phyloP scores from a whole-genome alignment of 192 early-diverging fungal genomes.

The Dissophora ornata region DNA sequence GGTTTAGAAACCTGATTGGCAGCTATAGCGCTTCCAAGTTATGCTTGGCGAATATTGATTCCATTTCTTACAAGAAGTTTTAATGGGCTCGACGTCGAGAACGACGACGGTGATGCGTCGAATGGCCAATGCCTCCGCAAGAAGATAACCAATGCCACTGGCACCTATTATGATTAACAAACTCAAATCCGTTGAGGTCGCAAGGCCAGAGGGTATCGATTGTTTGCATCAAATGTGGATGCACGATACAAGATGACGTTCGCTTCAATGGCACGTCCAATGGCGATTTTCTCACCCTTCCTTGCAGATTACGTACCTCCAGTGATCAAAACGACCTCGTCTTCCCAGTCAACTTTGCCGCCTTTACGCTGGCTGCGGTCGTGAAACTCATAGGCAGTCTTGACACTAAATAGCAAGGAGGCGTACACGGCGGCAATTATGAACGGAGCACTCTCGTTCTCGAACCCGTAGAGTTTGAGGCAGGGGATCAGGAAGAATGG shows the following conservation, averaged over 20 bases:
- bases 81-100: conserved; percentile 58
- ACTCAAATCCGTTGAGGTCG: no score
- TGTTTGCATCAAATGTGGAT: no score
- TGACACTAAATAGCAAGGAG: conserved; percentile 14
- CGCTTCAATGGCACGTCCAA: background rate
- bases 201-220: no score
- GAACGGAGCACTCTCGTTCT: conserved; percentile 30
- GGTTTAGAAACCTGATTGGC: background rate
- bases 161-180: conserved; percentile 54
- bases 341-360: conserved; percentile 60
- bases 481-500: conserved; percentile 46
- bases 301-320: no score
- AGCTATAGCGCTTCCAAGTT: no score
- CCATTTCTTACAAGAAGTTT: conserved; percentile 40
- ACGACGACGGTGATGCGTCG: conserved; percentile 63
- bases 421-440: conserved; percentile 21
- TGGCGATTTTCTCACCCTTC: no score
- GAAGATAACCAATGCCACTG: conserved; percentile 65
- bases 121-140: conserved; percentile 61
- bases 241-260: no score
- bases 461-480: conserved; percentile 39
- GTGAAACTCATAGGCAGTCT: conserved; percentile 17
- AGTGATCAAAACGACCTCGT: conserved; percentile 72
- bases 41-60: no score
- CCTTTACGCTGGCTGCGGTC: conserved; percentile 30